Evolutionary conservation across 805 yeast genomes (phyloP).

Genomic region (Spathaspora passalidarum): DNA sequence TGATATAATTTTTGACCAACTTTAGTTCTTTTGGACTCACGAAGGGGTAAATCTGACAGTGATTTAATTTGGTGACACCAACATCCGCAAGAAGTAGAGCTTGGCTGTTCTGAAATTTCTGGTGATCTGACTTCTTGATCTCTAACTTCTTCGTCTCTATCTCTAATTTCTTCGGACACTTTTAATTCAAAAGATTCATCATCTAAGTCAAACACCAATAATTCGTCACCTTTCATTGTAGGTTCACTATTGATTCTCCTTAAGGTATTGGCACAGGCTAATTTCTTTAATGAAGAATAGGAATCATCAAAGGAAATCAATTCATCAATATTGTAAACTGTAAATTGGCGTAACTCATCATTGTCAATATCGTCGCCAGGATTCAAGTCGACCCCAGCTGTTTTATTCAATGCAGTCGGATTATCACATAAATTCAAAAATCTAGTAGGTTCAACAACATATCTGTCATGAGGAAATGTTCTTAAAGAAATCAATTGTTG

Average conservation of each 20-base stretch:
- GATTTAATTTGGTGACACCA: conserved; percentile 1
- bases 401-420: not conserved
- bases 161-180: not conserved
- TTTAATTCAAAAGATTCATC: not conserved
- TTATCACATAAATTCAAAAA: conserved; percentile 21
- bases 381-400: not conserved
- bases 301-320: conserved; percentile 1
- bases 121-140: not conserved
- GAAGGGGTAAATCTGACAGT: not conserved
- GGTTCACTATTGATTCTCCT: not conserved
- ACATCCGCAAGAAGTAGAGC: not conserved
- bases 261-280: not conserved
- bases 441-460: conserved; percentile 28
- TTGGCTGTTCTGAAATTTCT: not conserved
- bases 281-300: not conserved
- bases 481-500: conserved; percentile 37
- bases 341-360: not conserved
- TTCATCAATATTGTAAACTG: not conserved
- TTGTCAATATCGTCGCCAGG: not conserved
- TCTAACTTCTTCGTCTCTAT: not conserved
- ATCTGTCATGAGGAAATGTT: conserved; percentile 31
- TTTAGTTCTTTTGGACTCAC: not conserved
- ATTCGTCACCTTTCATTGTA: not conserved
- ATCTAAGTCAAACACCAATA: not conserved
- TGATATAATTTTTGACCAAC: conserved; percentile 3